phyloP scores from a whole-genome alignment of 768 basidiomycete genomes.

The Boletus eberwhitei region DNA sequence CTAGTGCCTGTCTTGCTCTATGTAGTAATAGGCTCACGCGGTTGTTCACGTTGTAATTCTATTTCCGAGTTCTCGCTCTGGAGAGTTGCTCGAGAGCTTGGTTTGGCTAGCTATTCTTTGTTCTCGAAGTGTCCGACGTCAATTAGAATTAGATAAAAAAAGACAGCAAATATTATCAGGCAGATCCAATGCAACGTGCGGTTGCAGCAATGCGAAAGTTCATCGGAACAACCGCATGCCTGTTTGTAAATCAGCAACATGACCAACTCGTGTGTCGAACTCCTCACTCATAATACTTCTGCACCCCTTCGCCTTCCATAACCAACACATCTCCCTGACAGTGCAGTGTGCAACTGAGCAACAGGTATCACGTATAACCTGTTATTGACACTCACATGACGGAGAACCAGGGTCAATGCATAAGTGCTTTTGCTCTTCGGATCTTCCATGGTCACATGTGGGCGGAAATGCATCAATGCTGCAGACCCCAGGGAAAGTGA shows the following conservation, averaged over 20 bases:
- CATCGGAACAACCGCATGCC: constrained; percentile 71
- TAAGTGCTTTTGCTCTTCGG: constrained; percentile 26
- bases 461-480: constrained; percentile 78
- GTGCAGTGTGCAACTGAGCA: not conserved
- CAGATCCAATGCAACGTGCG: constrained; percentile 57
- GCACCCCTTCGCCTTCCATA: constrained; percentile 70
- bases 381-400: constrained; percentile 50
- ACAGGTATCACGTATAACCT: not conserved
- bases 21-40: too few species aligned
- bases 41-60: too few species aligned
- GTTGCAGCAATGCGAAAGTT: constrained; percentile 81
- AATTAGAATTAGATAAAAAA: not conserved
- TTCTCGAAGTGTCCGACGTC: too few species aligned
- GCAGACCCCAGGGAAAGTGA: constrained; percentile 75
- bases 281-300: constrained; percentile 67
- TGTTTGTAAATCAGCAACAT: constrained; percentile 28
- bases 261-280: not conserved
- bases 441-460: constrained; percentile 38
- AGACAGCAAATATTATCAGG: constrained; percentile 9
- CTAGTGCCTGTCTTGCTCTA: too few species aligned
- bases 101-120: too few species aligned
- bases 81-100: too few species aligned
- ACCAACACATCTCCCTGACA: constrained; percentile 73
- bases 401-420: constrained; percentile 55
- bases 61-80: too few species aligned